Evolutionary conservation across 768 basidiomycete genomes (phyloP), one percentile per base, ranked within the genome.

Genomic region (Filobasidium floriforme): DNA sequence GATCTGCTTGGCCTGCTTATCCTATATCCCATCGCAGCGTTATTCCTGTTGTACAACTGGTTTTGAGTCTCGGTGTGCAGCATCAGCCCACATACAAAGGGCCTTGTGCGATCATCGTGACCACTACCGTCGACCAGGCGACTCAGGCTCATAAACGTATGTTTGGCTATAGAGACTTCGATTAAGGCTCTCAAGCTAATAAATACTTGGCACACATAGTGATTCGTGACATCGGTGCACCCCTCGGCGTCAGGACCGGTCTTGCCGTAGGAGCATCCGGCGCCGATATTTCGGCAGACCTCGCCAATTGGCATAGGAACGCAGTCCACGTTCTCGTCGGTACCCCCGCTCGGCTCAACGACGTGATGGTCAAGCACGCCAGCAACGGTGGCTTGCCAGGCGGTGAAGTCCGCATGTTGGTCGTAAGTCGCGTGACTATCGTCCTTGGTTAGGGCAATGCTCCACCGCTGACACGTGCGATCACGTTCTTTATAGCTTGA

Each of bases 81-180:
- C 71, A 72, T 1, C 80, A 80, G 32, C 84, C 83, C 12, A 82
- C 82, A 41, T 83, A 86, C 18, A 84, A 84, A 67, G 93, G 93
- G 2, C 90, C 92, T 43, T 78, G 90, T 41, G 92, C 89, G 18
- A 85, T 98, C 71, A 90, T 99, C 84, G 84, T 98, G 51, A 97
- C 94, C 22, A 98, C 96, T 0, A 99, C 94, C 0, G 93, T 98
- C 26, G 96, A 99, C 80, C 96, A 98, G 79, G 93, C 96, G 7
- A 94, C 92, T 1, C 96, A 98, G 79, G 93, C 93, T 52, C 76
- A 79, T 57, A 80, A 80, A 67, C 70, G 76, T 75, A 44, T 67
- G 29, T 90, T 92, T 71, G 87, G 90, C 32, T n/a, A n/a, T n/a
- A n/a, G n/a, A n/a, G n/a, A n/a, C n/a, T 32, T 91, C 92, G 88